A percentile compares a stretch with the other conserved stretches of the same genome.
These are phyloP conservation scores for Annona squamosa DNA, from an alignment of 164 flowering plant species.

Conservation along the genomic window DNA sequence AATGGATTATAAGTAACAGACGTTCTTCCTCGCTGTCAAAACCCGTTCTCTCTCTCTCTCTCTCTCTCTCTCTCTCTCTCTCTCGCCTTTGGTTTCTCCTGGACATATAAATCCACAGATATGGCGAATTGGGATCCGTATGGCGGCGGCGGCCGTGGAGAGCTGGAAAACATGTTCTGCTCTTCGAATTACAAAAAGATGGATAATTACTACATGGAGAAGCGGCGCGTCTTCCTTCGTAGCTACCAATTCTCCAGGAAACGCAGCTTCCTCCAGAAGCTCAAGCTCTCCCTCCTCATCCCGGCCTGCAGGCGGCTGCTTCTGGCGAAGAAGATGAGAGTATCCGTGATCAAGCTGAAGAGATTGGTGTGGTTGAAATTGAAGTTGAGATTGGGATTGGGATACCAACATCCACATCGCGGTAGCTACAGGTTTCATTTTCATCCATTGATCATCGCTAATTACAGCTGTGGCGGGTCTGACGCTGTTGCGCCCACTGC, in stretches of 20 bases:
- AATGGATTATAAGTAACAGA: too few relatives aligned
- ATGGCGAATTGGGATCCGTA: background rate
- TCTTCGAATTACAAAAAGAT: too few relatives aligned
- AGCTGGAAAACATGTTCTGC: background rate
- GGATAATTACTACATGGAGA: slow-evolving; percentile 32
- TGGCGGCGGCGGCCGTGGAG: background rate
- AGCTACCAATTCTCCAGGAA: slow-evolving; percentile 67
- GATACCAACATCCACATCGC: too few relatives aligned
- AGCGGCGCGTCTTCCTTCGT: slow-evolving; percentile 58
- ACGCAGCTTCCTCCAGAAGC: slow-evolving; percentile 35
- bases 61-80: background rate
- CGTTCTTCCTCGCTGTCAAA: too few relatives aligned
- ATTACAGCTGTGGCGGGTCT: too few relatives aligned
- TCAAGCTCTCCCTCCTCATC: slow-evolving; percentile 26
- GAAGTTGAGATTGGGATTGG: slow-evolving; percentile 5
- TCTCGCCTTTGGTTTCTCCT: background rate
- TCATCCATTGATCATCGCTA: too few relatives aligned
- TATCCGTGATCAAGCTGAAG: slow-evolving; percentile 32
- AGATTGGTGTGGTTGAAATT: slow-evolving; percentile 37
- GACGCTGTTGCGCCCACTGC: too few relatives aligned
- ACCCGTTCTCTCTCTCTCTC: background rate
- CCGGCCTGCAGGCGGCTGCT: too few relatives aligned
- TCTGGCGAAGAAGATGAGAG: slow-evolving; percentile 20
- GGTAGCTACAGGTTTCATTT: too few relatives aligned
- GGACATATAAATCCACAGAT: background rate